Evolutionary conservation across 1,284 basidiomycete genomes (phyloP).

Genomic region (Fomitopsis pinicola): DNA sequence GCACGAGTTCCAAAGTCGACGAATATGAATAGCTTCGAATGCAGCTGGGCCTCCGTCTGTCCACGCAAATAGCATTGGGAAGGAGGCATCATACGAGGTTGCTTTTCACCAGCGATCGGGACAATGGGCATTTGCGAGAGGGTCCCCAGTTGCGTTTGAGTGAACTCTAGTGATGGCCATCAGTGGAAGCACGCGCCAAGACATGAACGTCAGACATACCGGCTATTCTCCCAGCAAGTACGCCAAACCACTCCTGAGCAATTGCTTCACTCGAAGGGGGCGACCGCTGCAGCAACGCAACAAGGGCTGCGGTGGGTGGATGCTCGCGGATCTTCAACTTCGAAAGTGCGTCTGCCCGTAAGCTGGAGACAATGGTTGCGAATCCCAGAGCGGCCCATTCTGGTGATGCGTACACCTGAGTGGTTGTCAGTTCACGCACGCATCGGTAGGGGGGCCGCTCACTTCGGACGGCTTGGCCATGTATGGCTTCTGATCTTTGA

Average conservation of each 20-base stretch:
- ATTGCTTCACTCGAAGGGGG: conserved; percentile 56
- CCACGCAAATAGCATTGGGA: conserved; percentile 67
- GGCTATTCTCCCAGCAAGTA: conserved; percentile 71
- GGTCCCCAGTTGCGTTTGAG: conserved; percentile 37
- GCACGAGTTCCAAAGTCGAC: conserved; percentile 86
- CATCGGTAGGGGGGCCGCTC: conserved; percentile 5
- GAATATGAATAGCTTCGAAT: conserved; percentile 81
- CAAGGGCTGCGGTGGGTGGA: conserved; percentile 65
- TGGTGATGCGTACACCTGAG: conserved; percentile 68
- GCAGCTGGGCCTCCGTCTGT: conserved; percentile 48
- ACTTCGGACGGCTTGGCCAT: conserved; percentile 72
- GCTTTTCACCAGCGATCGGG: conserved; percentile 35
- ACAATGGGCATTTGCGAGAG: conserved; percentile 55
- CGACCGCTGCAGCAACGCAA: conserved; percentile 57
- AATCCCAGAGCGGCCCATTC: conserved; percentile 80
- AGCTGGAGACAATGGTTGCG: conserved; percentile 52
- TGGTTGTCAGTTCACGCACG: not conserved
- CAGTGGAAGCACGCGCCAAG: not conserved
- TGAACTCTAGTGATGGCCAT: conserved; percentile 44
- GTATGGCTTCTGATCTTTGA: conserved; percentile 44
- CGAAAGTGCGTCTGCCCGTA: conserved; percentile 47
- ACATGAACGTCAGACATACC: conserved; percentile 35
- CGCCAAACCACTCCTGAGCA: conserved; percentile 73
- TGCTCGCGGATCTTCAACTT: conserved; percentile 78
- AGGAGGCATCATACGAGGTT: conserved; percentile 50